Conservation (phyloP, 1,284 basidiomycete genomes). For the Pseudozyma tsukubaensis region DNA sequence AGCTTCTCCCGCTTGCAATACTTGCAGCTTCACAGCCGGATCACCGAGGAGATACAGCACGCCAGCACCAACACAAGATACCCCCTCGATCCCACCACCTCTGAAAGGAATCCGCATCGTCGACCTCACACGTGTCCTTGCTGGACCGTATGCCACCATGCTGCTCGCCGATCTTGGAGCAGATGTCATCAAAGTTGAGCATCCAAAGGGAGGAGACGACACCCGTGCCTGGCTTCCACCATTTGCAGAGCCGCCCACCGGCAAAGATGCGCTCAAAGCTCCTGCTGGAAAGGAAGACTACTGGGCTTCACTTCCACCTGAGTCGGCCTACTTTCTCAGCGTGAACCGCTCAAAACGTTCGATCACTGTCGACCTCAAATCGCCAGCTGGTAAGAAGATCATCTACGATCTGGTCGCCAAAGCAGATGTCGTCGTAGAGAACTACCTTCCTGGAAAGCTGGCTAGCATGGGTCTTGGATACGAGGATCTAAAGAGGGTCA, state of each 20-base stretch:
- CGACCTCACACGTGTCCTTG: constrained; percentile 87
- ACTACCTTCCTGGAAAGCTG: constrained; percentile 76
- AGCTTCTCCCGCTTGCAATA: neutral
- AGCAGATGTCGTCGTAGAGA: constrained; percentile 80
- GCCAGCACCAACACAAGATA: constrained; percentile 2
- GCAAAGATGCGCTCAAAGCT: constrained; percentile 36
- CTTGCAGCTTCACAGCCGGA: constrained; percentile 6
- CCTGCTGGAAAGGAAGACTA: constrained; percentile 73
- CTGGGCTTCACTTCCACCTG: constrained; percentile 76
- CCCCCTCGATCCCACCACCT: constrained; percentile 73
- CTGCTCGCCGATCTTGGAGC: constrained; percentile 80
- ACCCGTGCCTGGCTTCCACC: constrained; percentile 74
- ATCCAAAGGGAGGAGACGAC: constrained; percentile 80
- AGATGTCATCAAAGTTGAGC: constrained; percentile 81
- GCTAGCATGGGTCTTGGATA: constrained; percentile 85
- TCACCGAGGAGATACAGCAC: constrained; percentile 7
- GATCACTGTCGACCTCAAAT: constrained; percentile 88
- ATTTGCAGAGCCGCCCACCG: constrained; percentile 41
- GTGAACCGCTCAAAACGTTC: constrained; percentile 88
- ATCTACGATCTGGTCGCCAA: constrained; percentile 78
- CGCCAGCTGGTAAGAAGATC: constrained; percentile 80
- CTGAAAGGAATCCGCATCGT: constrained; percentile 82
- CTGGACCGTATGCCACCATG: constrained; percentile 90
- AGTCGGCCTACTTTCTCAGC: constrained; percentile 91
- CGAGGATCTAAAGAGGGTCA: constrained; percentile 82